phyloP scores from a whole-genome alignment of 495 filamentous ascomycete species.

The Parachaetomium inaequale region DNA sequence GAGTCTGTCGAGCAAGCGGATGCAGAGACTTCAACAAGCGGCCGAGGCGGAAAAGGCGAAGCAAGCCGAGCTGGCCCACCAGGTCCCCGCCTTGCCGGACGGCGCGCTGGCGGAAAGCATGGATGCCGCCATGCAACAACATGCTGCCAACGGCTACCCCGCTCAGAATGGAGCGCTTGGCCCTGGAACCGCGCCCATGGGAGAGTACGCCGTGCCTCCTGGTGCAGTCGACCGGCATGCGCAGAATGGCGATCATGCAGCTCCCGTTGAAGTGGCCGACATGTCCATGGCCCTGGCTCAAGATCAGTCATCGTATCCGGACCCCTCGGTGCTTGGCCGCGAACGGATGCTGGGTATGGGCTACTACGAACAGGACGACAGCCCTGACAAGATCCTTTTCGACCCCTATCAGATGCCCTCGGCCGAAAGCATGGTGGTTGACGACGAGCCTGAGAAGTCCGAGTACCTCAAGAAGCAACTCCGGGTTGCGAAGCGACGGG shows the following conservation, averaged over 20 bases:
- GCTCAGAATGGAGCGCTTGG: conserved; percentile 31
- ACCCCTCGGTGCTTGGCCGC: conserved; percentile 42
- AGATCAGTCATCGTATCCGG: conserved; percentile 45
- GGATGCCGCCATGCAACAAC: conserved; percentile 35
- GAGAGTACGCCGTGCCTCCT: conserved; percentile 8
- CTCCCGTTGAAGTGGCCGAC: conserved; percentile 27
- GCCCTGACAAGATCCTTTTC: conserved; percentile 48
- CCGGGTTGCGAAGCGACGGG: conserved; percentile 44
- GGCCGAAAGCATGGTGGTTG: conserved; percentile 33
- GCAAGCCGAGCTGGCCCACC: conserved; percentile 27
- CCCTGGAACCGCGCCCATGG: conserved; percentile 2
- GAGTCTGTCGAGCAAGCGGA: conserved; percentile 47
- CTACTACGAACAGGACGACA: conserved; percentile 54
- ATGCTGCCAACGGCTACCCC: conserved; percentile 33
- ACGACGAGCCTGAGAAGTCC: conserved; percentile 42
- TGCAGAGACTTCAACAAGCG: conserved; percentile 49
- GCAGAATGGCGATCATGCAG: conserved; percentile 9
- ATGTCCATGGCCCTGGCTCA: conserved; percentile 28
- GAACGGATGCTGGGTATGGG: conserved; percentile 52
- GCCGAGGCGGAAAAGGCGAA: conserved; percentile 54
- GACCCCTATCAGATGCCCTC: conserved; percentile 47
- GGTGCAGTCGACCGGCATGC: conserved; percentile 3
- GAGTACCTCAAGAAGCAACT: conserved; percentile 49
- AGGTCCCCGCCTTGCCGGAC: conserved; percentile 28
- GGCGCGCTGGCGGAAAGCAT: conserved; percentile 31